Base-by-base conservation (phyloP, 2,329 filamentous ascomycete species). In the Epichloe typhina region DNA sequence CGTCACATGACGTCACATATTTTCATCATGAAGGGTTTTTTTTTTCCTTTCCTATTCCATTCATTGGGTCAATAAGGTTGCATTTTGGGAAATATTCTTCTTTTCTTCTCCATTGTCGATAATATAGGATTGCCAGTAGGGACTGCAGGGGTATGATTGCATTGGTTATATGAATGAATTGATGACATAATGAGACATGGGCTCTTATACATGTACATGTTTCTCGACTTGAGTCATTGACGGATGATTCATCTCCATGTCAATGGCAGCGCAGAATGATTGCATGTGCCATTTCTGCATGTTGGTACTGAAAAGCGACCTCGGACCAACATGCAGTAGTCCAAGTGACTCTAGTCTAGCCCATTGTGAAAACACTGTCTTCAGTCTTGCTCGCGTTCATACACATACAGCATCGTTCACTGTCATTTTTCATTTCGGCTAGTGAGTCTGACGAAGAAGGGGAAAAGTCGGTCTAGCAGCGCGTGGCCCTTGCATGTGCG, bases 101-200 rank as follows among this genome's bases (percentile, higher is more conserved):
- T 37, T 17, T 37, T 17, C 39, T 23, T 5, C 23, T 39, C 42
- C 55, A 58, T 56, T 58, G 54, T 60, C 56, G 55, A 58, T 59
- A 61, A 26, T 26, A 42, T 42, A 52, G 55, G 51, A 43, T 50
- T 57, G 46, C 60, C 57, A 21, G 12, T 57, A 21, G n/a, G 39
- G 17, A 37, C 11, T 15, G 41, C 26, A 41, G 31, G 53, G 53
- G 53, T 54, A 67, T 61, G 63, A 65, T 59, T 61, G 63, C 57
- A 67, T 65, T 62, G 64, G 63, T 41, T 52, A 44, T 36, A 52
- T 46, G 50, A 52, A 68, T 66, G 66, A 68, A 67, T 58, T 67
- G 57, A 68, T 62, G 65, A 66, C 57, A 61, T 58, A 57, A 61
- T 55, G 54, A 50, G 47, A 49, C 17, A 21, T n/a, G 33, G 8